A percentile compares a stretch with the other conserved stretches of the same genome.
phyloP scores from a whole-genome alignment of 441 rosid genomes.

The Dalechampia spathulata region DNA sequence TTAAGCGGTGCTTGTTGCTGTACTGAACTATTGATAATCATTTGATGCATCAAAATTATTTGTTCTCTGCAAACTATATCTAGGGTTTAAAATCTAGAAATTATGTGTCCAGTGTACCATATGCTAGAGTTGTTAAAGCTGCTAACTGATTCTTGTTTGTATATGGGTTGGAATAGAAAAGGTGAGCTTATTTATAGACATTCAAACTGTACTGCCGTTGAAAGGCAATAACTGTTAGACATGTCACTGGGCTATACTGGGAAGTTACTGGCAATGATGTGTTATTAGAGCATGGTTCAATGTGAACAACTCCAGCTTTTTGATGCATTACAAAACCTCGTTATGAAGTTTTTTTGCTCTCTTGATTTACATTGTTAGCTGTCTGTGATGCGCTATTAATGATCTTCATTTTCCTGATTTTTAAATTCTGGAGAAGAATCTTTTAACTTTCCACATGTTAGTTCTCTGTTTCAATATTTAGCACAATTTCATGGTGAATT shows the following conservation, averaged over 20 bases:
- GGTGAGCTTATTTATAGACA: neutral
- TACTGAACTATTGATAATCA: neutral
- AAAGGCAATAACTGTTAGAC: neutral
- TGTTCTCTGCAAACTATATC: neutral
- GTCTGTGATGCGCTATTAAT: too few relatives aligned
- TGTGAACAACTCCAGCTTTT: too few relatives aligned
- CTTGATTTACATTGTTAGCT: too few relatives aligned
- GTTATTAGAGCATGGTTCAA: neutral
- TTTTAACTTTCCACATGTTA: too few relatives aligned
- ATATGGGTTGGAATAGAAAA: neutral
- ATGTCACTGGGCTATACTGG: neutral
- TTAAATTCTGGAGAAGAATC: too few relatives aligned
- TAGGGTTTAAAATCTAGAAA: neutral
- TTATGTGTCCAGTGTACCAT: neutral
- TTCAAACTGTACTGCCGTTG: neutral
- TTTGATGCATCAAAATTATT: neutral
- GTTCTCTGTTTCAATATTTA: too few relatives aligned
- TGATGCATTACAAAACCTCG: neutral
- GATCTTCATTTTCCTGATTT: too few relatives aligned
- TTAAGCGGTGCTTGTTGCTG: too few relatives aligned
- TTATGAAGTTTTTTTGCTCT: too few relatives aligned
- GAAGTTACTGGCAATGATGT: neutral
- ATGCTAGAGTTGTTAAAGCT: neutral
- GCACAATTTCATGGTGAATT: slow-evolving; percentile 9
- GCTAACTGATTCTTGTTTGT: neutral